Evolutionary conservation across 2,329 filamentous ascomycete species (phyloP), one percentile per base, ranked within the genome.

Genomic region (Botrytis sinoallii): DNA sequence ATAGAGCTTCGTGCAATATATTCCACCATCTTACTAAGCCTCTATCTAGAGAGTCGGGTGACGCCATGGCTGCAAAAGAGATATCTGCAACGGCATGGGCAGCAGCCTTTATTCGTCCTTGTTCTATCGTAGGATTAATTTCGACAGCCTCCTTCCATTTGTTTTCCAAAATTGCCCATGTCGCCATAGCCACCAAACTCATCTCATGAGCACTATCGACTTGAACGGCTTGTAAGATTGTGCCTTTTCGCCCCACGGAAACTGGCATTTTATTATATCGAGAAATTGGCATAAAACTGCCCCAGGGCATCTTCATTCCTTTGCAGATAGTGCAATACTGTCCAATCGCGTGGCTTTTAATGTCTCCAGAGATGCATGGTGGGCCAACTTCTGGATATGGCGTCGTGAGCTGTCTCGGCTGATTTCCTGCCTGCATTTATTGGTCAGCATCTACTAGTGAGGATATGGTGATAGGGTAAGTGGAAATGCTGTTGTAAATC

Each of bases 241-340:
- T 68, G 25, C 66, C 66, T 25, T 1, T 22, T 16, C 25, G 35
- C 29, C 66, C 66, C 16, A 68, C 10, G 20, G 48, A 57, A 5
- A 68, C 48, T 9, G 66, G 66, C 35, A 68, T 40, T 9, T 18
- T 5, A 2, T 68, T 48, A 57, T 57, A 40, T 68, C 66, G 48
- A 14, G 66, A n/a, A 57, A 68, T 42, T 32, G 48, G 66, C 55
- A 68, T n/a, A 5, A 57, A 68, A 0, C 35, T n/a, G n/a, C 25
- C 25, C 66, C 66, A 68, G 2, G 66, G 66, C 66, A 68, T 68
- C 25, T 57, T 68, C 6, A 68, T 68, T 18, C 66, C 55, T 8
- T 52, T 57, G 66, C 66, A 68, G 5, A 68, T 42, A 1, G 5
- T 12, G 35, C 66, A 68, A 18, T 57, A 57, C 22, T 57, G 25